These are phyloP conservation scores for Diaporthe citrichinensis DNA, from an alignment of 2,329 filamentous ascomycete species.

Conservation along the genomic window DNA sequence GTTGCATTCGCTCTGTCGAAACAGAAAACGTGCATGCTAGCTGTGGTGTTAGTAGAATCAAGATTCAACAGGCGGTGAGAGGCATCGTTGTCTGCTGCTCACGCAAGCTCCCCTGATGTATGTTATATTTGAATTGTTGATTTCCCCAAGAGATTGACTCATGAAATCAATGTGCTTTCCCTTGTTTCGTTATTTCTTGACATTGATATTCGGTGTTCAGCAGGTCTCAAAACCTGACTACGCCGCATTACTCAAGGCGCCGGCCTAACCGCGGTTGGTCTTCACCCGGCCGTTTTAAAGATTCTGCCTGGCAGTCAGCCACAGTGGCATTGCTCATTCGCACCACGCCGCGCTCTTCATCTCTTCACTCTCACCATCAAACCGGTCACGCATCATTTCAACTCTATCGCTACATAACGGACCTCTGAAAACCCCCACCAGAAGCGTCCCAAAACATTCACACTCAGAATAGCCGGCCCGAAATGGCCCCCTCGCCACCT, in stretches of 20 bases:
- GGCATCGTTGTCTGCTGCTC: no score
- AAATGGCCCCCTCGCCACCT: conserved; percentile 16
- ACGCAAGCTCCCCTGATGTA: not conserved
- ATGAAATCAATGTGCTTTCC: not conserved
- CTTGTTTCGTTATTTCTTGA: no score
- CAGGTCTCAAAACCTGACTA: not conserved
- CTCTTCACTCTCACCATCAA: not conserved
- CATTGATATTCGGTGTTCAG: not conserved
- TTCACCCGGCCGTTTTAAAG: not conserved
- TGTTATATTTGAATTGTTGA: not conserved
- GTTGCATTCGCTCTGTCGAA: no score
- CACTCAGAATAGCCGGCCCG: not conserved
- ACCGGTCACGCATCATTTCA: not conserved
- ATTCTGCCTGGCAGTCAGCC: conserved; percentile 25
- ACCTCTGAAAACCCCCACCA: not conserved
- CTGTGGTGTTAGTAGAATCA: no score
- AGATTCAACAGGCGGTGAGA: no score
- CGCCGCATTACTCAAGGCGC: not conserved
- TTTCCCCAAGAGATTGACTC: accelerated
- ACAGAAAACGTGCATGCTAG: no score
- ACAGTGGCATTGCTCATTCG: not conserved
- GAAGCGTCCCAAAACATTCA: not conserved
- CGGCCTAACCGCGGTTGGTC: not conserved
- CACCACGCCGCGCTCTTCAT: not conserved
- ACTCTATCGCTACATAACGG: accelerated